A percentile compares a stretch with the other conserved stretches of the same genome.
phyloP scores from a whole-genome alignment of 1,284 basidiomycete genomes.

The Mycena citricolor region DNA sequence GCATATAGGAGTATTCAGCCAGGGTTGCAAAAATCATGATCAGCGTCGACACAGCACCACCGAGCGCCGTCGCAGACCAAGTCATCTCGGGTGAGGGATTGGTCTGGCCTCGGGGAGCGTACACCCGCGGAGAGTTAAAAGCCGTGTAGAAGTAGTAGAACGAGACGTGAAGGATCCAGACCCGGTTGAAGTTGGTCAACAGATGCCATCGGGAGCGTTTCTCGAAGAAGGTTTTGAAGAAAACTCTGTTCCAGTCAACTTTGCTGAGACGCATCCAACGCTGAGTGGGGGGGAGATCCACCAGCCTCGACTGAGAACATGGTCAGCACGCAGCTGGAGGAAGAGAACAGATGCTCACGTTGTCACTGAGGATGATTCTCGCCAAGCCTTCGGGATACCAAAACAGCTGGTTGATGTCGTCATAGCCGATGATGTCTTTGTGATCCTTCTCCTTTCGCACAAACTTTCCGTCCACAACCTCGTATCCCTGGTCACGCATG shows the following conservation, averaged over 20 bases:
- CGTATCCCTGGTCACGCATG: slow-evolving; percentile 97
- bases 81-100: slow-evolving; percentile 75
- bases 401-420: slow-evolving; percentile 99
- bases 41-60: slow-evolving; percentile 83
- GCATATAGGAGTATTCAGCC: slow-evolving; percentile 92
- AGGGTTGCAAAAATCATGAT: slow-evolving; percentile 93
- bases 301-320: slow-evolving; percentile 75
- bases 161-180: slow-evolving; percentile 92
- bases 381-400: slow-evolving; percentile 99
- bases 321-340: slow-evolving; percentile 8
- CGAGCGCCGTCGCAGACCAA: slow-evolving; percentile 90
- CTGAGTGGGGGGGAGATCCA: slow-evolving; percentile 87
- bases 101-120: slow-evolving; percentile 65
- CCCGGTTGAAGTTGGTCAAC: slow-evolving; percentile 95
- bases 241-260: slow-evolving; percentile 89
- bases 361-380: slow-evolving; percentile 86
- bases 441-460: slow-evolving; percentile 94
- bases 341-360: slow-evolving; percentile 38
- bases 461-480: slow-evolving; percentile 94
- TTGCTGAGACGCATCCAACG: slow-evolving; percentile 89
- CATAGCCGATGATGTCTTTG: slow-evolving; percentile 95
- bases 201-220: slow-evolving; percentile 91
- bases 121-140: slow-evolving; percentile 94
- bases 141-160: slow-evolving; percentile 95
- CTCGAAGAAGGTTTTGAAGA: slow-evolving; percentile 97